A percentile compares a stretch with the other conserved stretches of the same genome.
phyloP scores from a whole-genome alignment of 2,329 filamentous ascomycete species.

The Pseudogymnoascus sp. region DNA sequence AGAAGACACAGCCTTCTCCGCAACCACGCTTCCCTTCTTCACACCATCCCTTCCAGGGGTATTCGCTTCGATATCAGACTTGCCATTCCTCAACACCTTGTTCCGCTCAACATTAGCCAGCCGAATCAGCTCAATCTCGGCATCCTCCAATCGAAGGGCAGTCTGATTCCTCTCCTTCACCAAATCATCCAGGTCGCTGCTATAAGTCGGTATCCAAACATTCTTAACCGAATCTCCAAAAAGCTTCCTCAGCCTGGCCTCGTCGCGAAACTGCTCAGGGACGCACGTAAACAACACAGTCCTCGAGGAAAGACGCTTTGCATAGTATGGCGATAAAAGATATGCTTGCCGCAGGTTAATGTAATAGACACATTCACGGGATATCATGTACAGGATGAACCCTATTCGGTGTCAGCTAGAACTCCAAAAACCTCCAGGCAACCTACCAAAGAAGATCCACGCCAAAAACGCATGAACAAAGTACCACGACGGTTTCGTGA shows the following conservation, averaged over 20 bases:
- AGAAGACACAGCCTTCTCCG: background rate
- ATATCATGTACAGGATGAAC: slow-evolving; percentile 59
- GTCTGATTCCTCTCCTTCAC: slow-evolving; percentile 50
- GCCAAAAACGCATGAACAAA: slow-evolving; percentile 54
- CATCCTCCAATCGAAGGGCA: slow-evolving; percentile 53
- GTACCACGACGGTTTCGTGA: slow-evolving; percentile 40
- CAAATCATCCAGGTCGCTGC: slow-evolving; percentile 48
- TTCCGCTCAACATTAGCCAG: slow-evolving; percentile 46
- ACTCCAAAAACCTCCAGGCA: background rate
- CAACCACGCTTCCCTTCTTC: background rate
- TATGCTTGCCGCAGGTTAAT: slow-evolving; percentile 64
- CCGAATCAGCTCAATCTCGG: slow-evolving; percentile 55
- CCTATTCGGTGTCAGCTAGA: slow-evolving; percentile 16
- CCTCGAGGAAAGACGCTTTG: slow-evolving; percentile 55
- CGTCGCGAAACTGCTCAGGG: slow-evolving; percentile 50
- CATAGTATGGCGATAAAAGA: slow-evolving; percentile 55
- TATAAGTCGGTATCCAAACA: slow-evolving; percentile 54
- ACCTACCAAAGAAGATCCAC: slow-evolving; percentile 49
- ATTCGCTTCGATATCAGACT: slow-evolving; percentile 27
- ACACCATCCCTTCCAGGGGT: background rate
- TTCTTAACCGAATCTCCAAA: slow-evolving; percentile 55
- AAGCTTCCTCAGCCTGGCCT: slow-evolving; percentile 47
- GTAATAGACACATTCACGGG: slow-evolving; percentile 57
- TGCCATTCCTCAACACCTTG: slow-evolving; percentile 44
- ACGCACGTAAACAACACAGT: slow-evolving; percentile 61